Conservation (phyloP, 495 filamentous ascomycete species). For the Aspergillus homomorphus region DNA sequence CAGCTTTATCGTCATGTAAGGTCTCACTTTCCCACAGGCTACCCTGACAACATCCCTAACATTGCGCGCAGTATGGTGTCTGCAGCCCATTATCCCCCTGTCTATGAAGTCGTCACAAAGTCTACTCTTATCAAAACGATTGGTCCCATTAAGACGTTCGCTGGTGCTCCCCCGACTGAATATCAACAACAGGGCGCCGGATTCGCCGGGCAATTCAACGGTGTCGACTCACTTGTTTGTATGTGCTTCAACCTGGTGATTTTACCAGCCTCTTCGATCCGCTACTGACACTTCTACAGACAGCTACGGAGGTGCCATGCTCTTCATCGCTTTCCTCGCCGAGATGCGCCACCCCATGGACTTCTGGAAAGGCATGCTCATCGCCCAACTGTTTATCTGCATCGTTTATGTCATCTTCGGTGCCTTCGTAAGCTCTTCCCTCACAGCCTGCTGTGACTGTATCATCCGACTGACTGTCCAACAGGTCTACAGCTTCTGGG, state of each 20-base stretch:
- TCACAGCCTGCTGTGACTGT: too few relatives aligned
- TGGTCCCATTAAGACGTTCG: neutral
- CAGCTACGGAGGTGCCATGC: neutral
- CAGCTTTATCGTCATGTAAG: neutral
- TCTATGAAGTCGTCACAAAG: neutral
- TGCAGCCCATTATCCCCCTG: neutral
- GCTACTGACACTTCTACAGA: neutral
- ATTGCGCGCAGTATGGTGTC: neutral
- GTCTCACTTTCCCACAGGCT: neutral
- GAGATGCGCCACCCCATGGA: neutral
- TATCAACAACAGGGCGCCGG: neutral
- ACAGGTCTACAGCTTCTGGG: neutral
- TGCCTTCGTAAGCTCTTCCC: neutral
- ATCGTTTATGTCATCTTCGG: neutral
- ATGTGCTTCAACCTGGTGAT: neutral
- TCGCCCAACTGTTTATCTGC: conserved; percentile 1
- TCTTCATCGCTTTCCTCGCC: neutral
- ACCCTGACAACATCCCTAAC: neutral
- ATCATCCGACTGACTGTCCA: neutral
- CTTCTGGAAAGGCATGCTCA: neutral
- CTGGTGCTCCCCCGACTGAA: neutral
- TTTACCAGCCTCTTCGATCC: neutral
- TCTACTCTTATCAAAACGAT: neutral
- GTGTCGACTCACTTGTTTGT: neutral
- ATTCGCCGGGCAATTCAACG: neutral